phyloP scores from a whole-genome alignment of 176 grass and related monocot species.

The Eragrostis curvula region DNA sequence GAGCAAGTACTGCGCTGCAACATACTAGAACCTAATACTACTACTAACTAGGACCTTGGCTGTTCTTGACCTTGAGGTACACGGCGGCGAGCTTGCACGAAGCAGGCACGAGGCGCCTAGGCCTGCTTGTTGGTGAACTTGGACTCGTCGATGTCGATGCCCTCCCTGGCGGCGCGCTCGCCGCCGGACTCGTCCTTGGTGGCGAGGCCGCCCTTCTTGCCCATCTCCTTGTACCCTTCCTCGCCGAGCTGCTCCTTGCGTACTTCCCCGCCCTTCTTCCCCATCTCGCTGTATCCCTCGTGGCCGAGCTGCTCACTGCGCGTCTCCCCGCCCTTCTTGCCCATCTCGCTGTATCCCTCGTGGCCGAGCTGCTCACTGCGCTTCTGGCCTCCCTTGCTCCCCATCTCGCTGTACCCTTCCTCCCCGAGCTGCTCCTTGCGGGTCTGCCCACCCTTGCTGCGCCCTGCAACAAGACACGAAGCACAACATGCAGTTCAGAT shows the following conservation, averaged over 20 bases:
- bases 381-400: neutral
- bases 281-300: neutral
- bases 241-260: neutral
- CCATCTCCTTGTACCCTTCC: slow-evolving; percentile 62
- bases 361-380: slow-evolving; percentile 3
- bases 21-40: too few species aligned
- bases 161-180: slow-evolving; percentile 48
- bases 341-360: neutral
- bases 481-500: too few species aligned
- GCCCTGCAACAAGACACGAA: slow-evolving; percentile 21
- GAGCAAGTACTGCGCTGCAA: too few species aligned
- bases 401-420: slow-evolving; percentile 12
- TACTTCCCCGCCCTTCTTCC: neutral
- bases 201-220: slow-evolving; percentile 54
- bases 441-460: slow-evolving; percentile 56
- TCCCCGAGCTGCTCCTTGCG: slow-evolving; percentile 25
- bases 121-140: slow-evolving; percentile 45
- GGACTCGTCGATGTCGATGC: slow-evolving; percentile 56
- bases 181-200: slow-evolving; percentile 58
- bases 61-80: too few species aligned
- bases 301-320: slow-evolving; percentile 15
- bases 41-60: too few species aligned
- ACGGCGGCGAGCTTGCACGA: neutral
- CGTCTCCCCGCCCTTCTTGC: neutral
- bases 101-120: neutral